These are phyloP conservation scores for Aplosporella prunicola DNA, from an alignment of 2,329 filamentous ascomycete genomes.

Conservation along the genomic window DNA sequence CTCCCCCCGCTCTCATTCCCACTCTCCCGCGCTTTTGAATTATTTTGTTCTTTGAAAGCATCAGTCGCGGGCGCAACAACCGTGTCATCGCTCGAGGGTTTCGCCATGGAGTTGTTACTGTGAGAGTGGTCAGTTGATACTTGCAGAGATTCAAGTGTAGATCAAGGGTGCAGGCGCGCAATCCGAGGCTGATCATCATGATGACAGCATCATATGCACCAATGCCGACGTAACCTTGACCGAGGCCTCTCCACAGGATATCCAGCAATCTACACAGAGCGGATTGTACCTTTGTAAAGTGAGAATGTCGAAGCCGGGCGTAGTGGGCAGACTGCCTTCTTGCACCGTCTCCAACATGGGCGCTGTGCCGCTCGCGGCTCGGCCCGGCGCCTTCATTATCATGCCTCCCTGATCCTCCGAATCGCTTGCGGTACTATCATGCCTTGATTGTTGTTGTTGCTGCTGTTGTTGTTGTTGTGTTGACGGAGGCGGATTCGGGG, in stretches of 20 bases:
- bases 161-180: background rate
- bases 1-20: slow-evolving; percentile 59
- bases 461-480: slow-evolving; percentile 25
- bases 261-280: too few species aligned
- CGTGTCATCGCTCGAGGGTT: slow-evolving; percentile 20
- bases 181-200: too few species aligned
- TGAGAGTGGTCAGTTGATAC: background rate
- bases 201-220: too few species aligned
- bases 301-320: slow-evolving; percentile 44
- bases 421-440: slow-evolving; percentile 19
- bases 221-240: too few species aligned
- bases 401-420: slow-evolving; percentile 27
- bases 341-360: slow-evolving; percentile 80
- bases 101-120: slow-evolving; percentile 13
- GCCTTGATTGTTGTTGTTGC: slow-evolving; percentile 21
- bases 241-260: too few species aligned
- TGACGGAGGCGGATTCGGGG: slow-evolving; percentile 28
- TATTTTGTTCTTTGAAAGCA: slow-evolving; percentile 33
- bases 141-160: background rate
- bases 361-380: slow-evolving; percentile 47
- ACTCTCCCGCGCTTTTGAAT: slow-evolving; percentile 42
- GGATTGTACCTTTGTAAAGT: slow-evolving; percentile 17
- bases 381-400: slow-evolving; percentile 34
- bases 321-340: slow-evolving; percentile 67
- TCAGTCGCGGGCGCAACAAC: slow-evolving; percentile 9